A percentile compares a stretch with the other conserved stretches of the same genome.
These are phyloP conservation scores for Rhizodiscina lignyota DNA, from an alignment of 495 filamentous ascomycete genomes.

Conservation along the genomic window DNA sequence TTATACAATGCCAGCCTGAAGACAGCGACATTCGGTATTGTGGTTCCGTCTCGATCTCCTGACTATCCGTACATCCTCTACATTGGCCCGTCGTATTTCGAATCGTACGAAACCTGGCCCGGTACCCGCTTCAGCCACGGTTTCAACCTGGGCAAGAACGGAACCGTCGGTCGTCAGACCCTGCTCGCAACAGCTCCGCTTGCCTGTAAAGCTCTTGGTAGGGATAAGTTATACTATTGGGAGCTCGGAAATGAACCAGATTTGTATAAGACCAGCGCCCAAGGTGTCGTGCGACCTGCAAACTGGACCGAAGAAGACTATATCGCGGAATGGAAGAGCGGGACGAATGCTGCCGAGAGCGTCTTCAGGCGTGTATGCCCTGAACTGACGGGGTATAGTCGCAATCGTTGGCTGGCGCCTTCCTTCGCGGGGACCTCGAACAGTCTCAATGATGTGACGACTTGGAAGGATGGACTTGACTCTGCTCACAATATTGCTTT, in stretches of 20 bases:
- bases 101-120: conserved; percentile 20
- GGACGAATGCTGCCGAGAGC: conserved; percentile 24
- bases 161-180: conserved; percentile 27
- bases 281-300: conserved; percentile 33
- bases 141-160: conserved; percentile 20
- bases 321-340: conserved; percentile 44
- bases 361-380: too few relatives aligned
- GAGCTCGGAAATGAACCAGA: conserved; percentile 27
- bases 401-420: conserved; percentile 40
- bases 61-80: conserved; percentile 47
- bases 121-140: conserved; percentile 20
- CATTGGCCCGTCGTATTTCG: conserved; percentile 45
- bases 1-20: conserved; percentile 16
- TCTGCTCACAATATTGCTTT: conserved; percentile 30
- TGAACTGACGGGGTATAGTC: conserved; percentile 23
- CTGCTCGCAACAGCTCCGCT: conserved; percentile 37
- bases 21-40: conserved; percentile 35
- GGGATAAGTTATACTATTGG: conserved; percentile 20
- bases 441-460: conserved; percentile 30
- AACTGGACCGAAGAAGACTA: conserved; percentile 40
- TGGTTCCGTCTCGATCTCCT: conserved; percentile 28
- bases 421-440: conserved; percentile 41
- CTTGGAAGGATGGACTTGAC: conserved; percentile 37
- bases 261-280: conserved; percentile 31
- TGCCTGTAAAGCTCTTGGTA: conserved; percentile 39